Evolutionary conservation across 495 filamentous ascomycete genomes (phyloP).

Genomic region (Platismatia glauca): DNA sequence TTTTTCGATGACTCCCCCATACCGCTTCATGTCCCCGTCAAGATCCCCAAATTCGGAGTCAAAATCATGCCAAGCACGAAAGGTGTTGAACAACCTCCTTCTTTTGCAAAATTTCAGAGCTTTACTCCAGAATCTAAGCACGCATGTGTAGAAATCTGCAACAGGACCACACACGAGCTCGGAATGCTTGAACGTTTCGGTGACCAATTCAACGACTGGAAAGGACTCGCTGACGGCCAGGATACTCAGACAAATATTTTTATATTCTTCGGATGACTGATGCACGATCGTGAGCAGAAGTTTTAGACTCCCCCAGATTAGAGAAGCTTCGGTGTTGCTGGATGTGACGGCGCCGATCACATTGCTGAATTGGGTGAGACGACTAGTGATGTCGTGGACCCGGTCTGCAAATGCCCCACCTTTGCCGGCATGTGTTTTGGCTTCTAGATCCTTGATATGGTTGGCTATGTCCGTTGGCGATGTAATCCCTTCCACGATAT

Average conservation of each 20-base stretch:
- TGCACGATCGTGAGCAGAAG: constrained; percentile 9
- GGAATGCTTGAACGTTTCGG: constrained; percentile 1
- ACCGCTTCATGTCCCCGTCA: not conserved
- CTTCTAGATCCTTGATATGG: constrained; percentile 1
- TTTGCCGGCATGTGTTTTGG: constrained; percentile 1
- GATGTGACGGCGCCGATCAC: constrained; percentile 1
- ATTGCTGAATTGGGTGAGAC: constrained; percentile 1
- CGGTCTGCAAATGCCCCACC: not conserved
- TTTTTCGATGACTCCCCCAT: not conserved
- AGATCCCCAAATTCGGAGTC: constrained; percentile 6
- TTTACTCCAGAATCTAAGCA: not conserved
- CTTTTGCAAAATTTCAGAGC: constrained; percentile 2
- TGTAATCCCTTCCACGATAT: not conserved
- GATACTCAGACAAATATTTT: not conserved
- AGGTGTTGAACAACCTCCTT: not conserved
- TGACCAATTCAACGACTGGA: not conserved
- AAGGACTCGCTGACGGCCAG: constrained; percentile 1
- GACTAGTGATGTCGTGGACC: not conserved
- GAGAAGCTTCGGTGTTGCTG: constrained; percentile 3
- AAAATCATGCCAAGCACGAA: constrained; percentile 2
- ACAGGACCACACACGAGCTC: constrained; percentile 2
- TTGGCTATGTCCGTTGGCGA: constrained; percentile 2
- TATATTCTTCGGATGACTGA: constrained; percentile 1
- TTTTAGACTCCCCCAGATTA: not conserved
- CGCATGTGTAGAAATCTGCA: not conserved